These are phyloP conservation scores for Apiotrichum brassicae DNA, from an alignment of 1,284 basidiomycete genomes.

Conservation along the genomic window DNA sequence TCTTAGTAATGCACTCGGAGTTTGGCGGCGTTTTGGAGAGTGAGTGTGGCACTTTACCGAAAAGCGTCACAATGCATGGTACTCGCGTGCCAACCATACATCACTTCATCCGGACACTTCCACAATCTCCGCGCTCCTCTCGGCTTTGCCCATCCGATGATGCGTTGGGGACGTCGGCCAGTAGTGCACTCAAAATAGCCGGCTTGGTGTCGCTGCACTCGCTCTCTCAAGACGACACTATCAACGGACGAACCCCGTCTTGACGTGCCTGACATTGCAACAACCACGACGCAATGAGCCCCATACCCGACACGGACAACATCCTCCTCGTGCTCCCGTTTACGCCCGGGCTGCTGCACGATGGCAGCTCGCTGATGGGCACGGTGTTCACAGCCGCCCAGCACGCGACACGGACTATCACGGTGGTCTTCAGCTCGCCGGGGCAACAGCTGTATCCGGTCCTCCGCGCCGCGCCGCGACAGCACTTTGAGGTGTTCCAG, in stretches of 20 bases:
- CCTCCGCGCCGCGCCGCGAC: conserved; percentile 15
- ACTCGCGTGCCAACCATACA: too few relatives aligned
- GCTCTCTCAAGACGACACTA: too few relatives aligned
- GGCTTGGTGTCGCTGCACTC: too few relatives aligned
- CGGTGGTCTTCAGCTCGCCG: conserved; percentile 32
- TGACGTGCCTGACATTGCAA: too few relatives aligned
- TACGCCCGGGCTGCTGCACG: conserved; percentile 19
- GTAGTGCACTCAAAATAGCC: too few relatives aligned
- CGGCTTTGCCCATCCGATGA: too few relatives aligned
- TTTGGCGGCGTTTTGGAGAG: conserved; percentile 1
- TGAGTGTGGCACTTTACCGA: conserved; percentile 2
- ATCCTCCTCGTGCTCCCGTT: conserved; percentile 33
- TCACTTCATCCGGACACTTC: too few relatives aligned
- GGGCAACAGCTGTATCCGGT: conserved; percentile 25
- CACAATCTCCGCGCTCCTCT: not conserved
- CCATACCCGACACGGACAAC: conserved; percentile 9
- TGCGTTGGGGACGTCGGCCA: too few relatives aligned
- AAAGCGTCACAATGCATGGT: too few relatives aligned
- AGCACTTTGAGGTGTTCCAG: conserved; percentile 34
- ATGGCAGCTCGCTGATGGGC: conserved; percentile 23
- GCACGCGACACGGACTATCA: conserved; percentile 18
- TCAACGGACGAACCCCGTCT: too few relatives aligned
- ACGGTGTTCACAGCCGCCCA: conserved; percentile 22
- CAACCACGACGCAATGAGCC: too few relatives aligned
- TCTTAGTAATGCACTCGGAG: not conserved